Evolutionary conservation across 441 rosid genomes (phyloP), one percentile per base, ranked within the genome.

Genomic region (Croton laevigatus): DNA sequence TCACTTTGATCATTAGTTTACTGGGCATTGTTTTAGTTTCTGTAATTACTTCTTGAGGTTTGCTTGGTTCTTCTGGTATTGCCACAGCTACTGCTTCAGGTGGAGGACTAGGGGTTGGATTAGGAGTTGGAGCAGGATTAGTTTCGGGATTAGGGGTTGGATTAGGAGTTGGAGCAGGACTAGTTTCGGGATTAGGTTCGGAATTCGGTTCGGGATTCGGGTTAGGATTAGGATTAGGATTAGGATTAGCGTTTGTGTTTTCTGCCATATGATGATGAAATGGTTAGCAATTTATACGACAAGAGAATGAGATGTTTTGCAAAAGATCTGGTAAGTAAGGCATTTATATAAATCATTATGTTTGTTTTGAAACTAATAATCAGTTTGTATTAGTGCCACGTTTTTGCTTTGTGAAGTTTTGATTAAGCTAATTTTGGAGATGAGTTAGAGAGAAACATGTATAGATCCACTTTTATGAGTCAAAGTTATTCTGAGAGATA

Each of bases 81-180:
- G 16, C 19, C n/a, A 53, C 23, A 6, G 65, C 75, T 62, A 59
- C 66, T 16, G 69, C 66, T 55, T 68, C 77, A 16, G 34, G 14
- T 20, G 59, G 59, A 22, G 69, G 69, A 6, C 20, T 13, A 40
- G 63, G 69, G 9, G 67, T 62, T 20, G 65, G 73, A 66, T 52
- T 59, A 73, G 38, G 53, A 40, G 44, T 5, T 3, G 52, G 52
- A 42, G 19, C 10, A 46, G 63, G 70, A 11, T 45, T 8, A 44
- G 71, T 65, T n/a, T 16, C 53, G 2, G 51, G 14, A 34, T 60
- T 19, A 5, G 8, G 20, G 6, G 44, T 46, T 27, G 32, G 32
- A 27, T 1, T n/a, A n/a, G n/a, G n/a, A n/a, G n/a, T n/a, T n/a
- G n/a, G n/a, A n/a, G n/a, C n/a, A n/a, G n/a, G n/a, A n/a, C n/a